A percentile compares a stretch with the other conserved stretches of the same genome.
Evolutionary conservation across 805 yeast genomes (phyloP).

Genomic region (Saccharomyces paradoxus): DNA sequence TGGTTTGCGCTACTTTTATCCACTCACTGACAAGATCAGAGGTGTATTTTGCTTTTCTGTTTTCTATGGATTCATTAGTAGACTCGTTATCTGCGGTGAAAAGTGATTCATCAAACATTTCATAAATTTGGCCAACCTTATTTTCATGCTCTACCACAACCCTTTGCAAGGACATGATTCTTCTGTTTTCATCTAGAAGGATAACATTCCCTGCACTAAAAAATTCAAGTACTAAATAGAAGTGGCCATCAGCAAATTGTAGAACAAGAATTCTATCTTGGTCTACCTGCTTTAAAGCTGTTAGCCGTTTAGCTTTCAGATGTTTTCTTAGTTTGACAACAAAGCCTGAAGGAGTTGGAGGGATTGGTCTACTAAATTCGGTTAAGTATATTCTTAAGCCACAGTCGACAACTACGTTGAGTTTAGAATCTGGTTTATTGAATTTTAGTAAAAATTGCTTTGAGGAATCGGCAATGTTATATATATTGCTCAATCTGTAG

Average conservation of each 20-base stretch:
- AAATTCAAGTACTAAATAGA: constrained; percentile 75
- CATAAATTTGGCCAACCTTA: constrained; percentile 65
- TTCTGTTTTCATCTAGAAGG: constrained; percentile 58
- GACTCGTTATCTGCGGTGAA: constrained; percentile 26
- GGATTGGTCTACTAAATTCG: constrained; percentile 70
- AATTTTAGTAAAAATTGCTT: constrained; percentile 75
- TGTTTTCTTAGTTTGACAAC: constrained; percentile 82
- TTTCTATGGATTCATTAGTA: not conserved
- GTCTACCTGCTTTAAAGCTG: constrained; percentile 64
- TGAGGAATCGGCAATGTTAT: constrained; percentile 63
- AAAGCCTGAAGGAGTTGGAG: constrained; percentile 77
- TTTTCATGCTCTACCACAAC: constrained; percentile 66
- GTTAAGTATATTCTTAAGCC: constrained; percentile 78
- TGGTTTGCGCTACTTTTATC: constrained; percentile 21
- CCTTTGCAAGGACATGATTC: constrained; percentile 68
- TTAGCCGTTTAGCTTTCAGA: constrained; percentile 68
- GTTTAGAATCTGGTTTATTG: constrained; percentile 74
- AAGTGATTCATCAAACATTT: constrained; percentile 47
- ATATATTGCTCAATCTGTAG: constrained; percentile 74
- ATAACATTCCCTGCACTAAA: constrained; percentile 92
- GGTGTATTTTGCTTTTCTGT: constrained; percentile 3
- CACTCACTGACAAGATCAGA: constrained; percentile 18
- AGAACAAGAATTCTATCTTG: constrained; percentile 78
- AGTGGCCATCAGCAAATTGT: constrained; percentile 75
- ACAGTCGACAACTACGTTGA: constrained; percentile 68